Conservation (phyloP, 2,329 filamentous ascomycete genomes). For the Lasiodiplodia sp. region DNA sequence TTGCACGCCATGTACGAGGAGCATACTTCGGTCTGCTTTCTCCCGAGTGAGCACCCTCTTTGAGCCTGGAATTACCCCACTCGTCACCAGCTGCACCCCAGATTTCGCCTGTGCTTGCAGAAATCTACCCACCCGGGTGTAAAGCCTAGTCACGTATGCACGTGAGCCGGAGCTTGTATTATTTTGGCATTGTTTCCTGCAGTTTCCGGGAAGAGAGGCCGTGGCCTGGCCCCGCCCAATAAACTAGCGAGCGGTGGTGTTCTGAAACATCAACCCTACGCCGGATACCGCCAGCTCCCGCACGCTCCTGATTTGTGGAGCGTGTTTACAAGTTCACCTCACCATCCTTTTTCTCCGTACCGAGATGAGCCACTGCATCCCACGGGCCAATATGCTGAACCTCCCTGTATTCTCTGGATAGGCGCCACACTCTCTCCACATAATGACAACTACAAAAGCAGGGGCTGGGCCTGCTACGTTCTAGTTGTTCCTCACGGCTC, state of each 20-base stretch:
- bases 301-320: conserved; percentile 17
- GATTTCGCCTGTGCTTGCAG: conserved; percentile 10
- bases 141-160: not conserved
- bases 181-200: not conserved
- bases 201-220: not conserved
- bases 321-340: conserved; percentile 7
- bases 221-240: conserved; percentile 9
- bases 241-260: conserved; percentile 16
- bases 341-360: conserved; percentile 24
- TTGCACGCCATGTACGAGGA: conserved; percentile 2
- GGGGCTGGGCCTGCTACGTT: not conserved
- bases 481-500: conserved; percentile 5
- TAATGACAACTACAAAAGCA: conserved; percentile 20
- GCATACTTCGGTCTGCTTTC: conserved; percentile 8
- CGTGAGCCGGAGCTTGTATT: conserved; percentile 7
- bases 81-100: conserved; percentile 9
- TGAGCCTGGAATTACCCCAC: conserved; percentile 5
- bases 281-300: conserved; percentile 4
- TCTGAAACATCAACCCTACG: conserved; percentile 20
- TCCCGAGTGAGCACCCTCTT: conserved; percentile 15
- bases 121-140: not conserved
- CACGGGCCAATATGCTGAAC: conserved; percentile 15
- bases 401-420: not conserved
- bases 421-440: not conserved
- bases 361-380: conserved; percentile 20